Evolutionary conservation across 352 stramenopile species (phyloP).

Genomic region (Halophytophthora polymorphica): DNA sequence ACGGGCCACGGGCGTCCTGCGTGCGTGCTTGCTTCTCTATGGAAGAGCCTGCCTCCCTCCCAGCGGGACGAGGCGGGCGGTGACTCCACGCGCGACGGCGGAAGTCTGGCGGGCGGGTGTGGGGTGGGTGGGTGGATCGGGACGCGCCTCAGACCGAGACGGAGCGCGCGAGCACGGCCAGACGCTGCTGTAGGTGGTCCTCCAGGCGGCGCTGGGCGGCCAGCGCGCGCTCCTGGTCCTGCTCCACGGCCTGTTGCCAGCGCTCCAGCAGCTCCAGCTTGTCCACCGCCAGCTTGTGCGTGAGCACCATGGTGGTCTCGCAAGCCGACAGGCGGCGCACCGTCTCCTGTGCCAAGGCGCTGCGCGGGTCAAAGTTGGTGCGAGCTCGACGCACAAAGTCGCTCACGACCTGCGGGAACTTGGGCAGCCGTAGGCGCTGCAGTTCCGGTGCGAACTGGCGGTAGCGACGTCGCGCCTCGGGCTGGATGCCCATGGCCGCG

Average conservation of each 20-base stretch:
- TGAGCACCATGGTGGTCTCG: slow-evolving; percentile 73
- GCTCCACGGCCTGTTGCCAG: slow-evolving; percentile 55
- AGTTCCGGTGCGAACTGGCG: slow-evolving; percentile 46
- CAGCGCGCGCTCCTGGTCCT: slow-evolving; percentile 48
- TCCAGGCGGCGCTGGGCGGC: slow-evolving; percentile 52
- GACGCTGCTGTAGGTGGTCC: slow-evolving; percentile 57
- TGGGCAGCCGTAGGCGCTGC: slow-evolving; percentile 45
- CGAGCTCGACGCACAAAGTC: slow-evolving; percentile 62
- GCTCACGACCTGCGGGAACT: slow-evolving; percentile 61
- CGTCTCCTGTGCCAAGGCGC: slow-evolving; percentile 48
- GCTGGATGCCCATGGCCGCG: slow-evolving; percentile 60
- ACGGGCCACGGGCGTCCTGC: no score
- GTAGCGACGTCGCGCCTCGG: slow-evolving; percentile 67
- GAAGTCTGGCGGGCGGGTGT: no score
- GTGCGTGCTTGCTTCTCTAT: not conserved
- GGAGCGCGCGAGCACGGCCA: slow-evolving; percentile 51
- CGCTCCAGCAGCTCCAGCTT: slow-evolving; percentile 68
- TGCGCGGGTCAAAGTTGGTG: slow-evolving; percentile 58
- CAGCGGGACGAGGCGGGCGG: no score
- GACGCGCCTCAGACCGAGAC: slow-evolving; percentile 36
- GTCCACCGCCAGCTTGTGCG: slow-evolving; percentile 71
- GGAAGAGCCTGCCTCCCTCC: no score
- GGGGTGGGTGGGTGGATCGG: no score
- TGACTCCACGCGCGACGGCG: no score
- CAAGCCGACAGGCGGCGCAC: slow-evolving; percentile 57